Conservation (phyloP, 106 monocot species). For the Amphibolis antarctica region DNA sequence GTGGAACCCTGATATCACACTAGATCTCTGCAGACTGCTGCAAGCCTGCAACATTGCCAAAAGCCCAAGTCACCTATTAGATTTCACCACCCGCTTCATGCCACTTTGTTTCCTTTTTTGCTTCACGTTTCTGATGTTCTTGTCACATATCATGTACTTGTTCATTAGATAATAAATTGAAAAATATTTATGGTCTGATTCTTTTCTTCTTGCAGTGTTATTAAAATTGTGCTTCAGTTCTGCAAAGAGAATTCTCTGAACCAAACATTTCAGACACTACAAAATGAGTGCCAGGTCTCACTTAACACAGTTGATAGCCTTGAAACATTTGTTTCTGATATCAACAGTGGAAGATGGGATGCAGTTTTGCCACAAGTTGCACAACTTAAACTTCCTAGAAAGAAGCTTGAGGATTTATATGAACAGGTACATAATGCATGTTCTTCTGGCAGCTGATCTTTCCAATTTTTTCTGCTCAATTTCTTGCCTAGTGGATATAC, state of each 20-base stretch:
- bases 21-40: no score
- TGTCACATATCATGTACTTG: not conserved
- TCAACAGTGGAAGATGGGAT: slow-evolving; percentile 92
- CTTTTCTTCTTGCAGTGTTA: slow-evolving; percentile 46
- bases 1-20: no score
- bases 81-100: no score
- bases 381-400: slow-evolving; percentile 81
- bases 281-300: slow-evolving; percentile 90
- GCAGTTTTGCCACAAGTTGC: slow-evolving; percentile 79
- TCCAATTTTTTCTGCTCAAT: not conserved
- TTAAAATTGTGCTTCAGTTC: slow-evolving; percentile 91
- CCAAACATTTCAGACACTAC: slow-evolving; percentile 80
- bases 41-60: no score
- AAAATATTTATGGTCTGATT: not conserved
- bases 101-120: no score
- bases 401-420: slow-evolving; percentile 88
- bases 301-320: slow-evolving; percentile 89
- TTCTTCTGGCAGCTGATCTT: not conserved
- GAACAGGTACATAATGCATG: slow-evolving; percentile 41
- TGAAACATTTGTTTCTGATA: slow-evolving; percentile 71
- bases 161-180: not conserved
- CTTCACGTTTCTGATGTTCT: no score
- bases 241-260: slow-evolving; percentile 94
- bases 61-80: no score
- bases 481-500: not conserved